Evolutionary conservation across 495 filamentous ascomycete genomes (phyloP), one percentile per base, ranked within the genome.

Genomic region (Jackrogersella multiformis): DNA sequence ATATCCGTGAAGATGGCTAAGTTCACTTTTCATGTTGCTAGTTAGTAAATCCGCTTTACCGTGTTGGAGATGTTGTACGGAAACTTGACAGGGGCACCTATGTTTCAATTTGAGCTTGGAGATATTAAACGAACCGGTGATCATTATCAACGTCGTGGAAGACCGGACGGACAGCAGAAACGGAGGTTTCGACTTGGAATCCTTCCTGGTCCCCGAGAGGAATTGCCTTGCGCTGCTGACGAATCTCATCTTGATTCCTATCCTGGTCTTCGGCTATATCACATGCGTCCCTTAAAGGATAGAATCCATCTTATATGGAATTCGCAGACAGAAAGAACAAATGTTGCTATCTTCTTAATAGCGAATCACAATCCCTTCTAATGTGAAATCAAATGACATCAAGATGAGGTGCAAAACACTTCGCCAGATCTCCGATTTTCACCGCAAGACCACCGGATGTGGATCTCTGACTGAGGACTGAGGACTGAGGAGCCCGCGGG

Each of bases 1-100:
- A 93, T 87, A 77, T 96, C 92, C 79, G 78, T 81, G 70, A 82
- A 83, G n/a, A 85, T 77, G 13, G 80, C 78, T 86, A 78, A 58
- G 23, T 63, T 63, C 12, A 75, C 44, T 55, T 21, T 7, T 26
- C 13, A 34, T 56, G 21, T 16, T 28, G 34, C n/a, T 5, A 45
- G 36, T 65, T 70, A 57, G 70, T 66, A 36, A 32, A 8, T 16
- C 5, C 8, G 10, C 2, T 2, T 36, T 32, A 2, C 18, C 2
- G 0, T 12, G 23, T 44, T 10, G 41, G 7, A 21, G 13, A 44
- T 10, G 4, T 1, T 1, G 41, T 23, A n/a, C n/a, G n/a, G n/a
- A n/a, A n/a, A n/a, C n/a, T n/a, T n/a, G n/a, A n/a, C n/a, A n/a
- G n/a, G n/a, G n/a, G n/a, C n/a, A n/a, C n/a, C n/a, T n/a, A n/a